These are phyloP conservation scores for Coemansia sp. DNA, from an alignment of 192 early-diverging fungal genomes.

Conservation along the genomic window DNA sequence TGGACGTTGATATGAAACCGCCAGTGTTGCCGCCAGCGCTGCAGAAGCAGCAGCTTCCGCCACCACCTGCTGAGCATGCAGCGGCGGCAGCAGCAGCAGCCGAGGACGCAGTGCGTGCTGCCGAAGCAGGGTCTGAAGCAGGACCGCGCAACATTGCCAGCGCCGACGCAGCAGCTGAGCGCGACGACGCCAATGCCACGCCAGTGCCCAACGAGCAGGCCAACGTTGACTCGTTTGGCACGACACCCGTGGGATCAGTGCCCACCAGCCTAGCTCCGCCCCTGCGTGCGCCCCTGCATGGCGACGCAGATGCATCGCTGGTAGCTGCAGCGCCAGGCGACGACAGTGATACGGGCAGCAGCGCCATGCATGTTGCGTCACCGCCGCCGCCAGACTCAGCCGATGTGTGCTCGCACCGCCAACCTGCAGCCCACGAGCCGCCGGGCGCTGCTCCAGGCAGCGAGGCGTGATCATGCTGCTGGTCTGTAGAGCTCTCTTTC, in stretches of 20 bases:
- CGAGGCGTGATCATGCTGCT: slow-evolving; percentile 11
- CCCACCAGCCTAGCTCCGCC: slow-evolving; percentile 30
- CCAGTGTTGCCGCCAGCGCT: slow-evolving; percentile 34
- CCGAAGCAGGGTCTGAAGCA: slow-evolving; percentile 14
- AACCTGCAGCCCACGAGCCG: slow-evolving; percentile 2
- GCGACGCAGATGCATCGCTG: slow-evolving; percentile 39
- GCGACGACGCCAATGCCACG: slow-evolving; percentile 50
- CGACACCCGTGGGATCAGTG: slow-evolving; percentile 50
- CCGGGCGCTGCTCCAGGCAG: slow-evolving; percentile 17
- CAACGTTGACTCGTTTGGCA: slow-evolving; percentile 47
- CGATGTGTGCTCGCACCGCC: slow-evolving; percentile 11
- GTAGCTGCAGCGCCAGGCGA: slow-evolving; percentile 18
- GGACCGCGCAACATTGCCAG: slow-evolving; percentile 6
- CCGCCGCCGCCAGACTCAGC: slow-evolving; percentile 18
- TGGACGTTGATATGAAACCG: slow-evolving; percentile 40
- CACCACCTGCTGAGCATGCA: slow-evolving; percentile 2
- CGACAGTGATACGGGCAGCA: slow-evolving; percentile 4
- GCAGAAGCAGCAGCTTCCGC: slow-evolving; percentile 9
- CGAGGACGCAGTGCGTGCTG: slow-evolving; percentile 37
- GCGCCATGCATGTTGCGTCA: slow-evolving; percentile 25
- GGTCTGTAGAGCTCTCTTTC: not conserved
- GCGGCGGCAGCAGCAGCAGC: slow-evolving; percentile 28
- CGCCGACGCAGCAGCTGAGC: slow-evolving; percentile 10
- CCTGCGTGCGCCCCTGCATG: not conserved
- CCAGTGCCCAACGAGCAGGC: slow-evolving; percentile 47